Base-by-base conservation (phyloP, 768 basidiomycete species). In the Mycena capillaripes region DNA sequence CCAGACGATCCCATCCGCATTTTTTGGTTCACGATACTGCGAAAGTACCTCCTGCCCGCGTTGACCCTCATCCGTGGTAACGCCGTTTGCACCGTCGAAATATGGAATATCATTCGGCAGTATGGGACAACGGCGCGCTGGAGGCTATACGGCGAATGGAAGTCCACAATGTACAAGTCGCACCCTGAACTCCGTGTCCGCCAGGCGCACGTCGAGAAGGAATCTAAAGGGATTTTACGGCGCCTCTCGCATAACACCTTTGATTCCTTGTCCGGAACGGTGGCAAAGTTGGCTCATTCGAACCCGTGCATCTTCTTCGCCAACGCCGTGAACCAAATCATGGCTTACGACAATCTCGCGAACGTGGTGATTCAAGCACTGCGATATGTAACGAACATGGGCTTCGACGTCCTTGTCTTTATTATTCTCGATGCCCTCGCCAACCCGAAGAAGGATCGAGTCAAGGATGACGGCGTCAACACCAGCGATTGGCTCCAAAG, bases 111-210 rank as follows among this genome's bases (percentile, higher is more conserved):
- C 61, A 89, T 99, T 57, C 87, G 91, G 46, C 89, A 91, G 72
- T 95, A 93, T 79, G 92, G 94, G 66, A 92, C 91, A 63, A 89
- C 92, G 8, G 84, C 89, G 27, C 95, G 98, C 11, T 99, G 96
- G 93, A 89, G 88, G 56, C 85, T 99, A 36, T 99, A 99, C 78
- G 98, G 97, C 48, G 97, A 98, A 84, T 99, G 98, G 98, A 94
- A 93, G 81, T 85, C 89, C 42, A 84, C 84, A 55, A 87, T 84
- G 25, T 95, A 96, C 81, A 88, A 87, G 71, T 90, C 90, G 19
- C 91, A 96, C 82, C 90, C 95, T 23, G 93, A 95, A 79, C 87
- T 97, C 52, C 89, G 89, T 34, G 90, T 96, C 60, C 94, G 94
- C 46, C 86, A 90, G 69, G 92, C 94, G 7, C 93, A 97, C 77